Base-by-base conservation (phyloP, 768 basidiomycete genomes). In the Clitopilus passeckerianus region DNA sequence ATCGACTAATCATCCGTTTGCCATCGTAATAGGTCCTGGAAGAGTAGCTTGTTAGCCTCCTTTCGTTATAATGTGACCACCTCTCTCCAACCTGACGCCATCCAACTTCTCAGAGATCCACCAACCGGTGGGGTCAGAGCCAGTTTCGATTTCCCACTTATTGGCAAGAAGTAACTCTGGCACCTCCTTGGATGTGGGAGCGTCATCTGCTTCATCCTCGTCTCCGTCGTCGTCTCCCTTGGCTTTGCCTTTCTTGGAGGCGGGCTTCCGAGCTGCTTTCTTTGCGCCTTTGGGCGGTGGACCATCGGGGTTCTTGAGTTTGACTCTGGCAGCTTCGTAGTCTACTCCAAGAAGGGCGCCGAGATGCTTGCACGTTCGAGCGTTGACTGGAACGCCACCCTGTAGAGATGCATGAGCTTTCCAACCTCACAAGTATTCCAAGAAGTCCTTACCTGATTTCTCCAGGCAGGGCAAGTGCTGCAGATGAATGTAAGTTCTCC, bases 71-170 rank as follows among this genome's bases (percentile, higher is more conserved):
- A 7, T 7, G 27, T n/a, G n/a, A n/a, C n/a, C n/a, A 30, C 7
- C 4, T 30, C 7, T 7, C 3, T 60, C 77, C n/a, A 61, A 84
- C 83, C 84, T 72, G 34, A 86, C 83, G 58, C 84, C 84, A 67
- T 86, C 84, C 54, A 86, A 65, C 65, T 86, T 85, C 63, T 86
- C 84, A 2, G 81, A 83, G 30, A 84, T 77, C 81, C 81, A 84
- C 82, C 82, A 86, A 1, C 82, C 83, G 15, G 77, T 76, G 0
- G 83, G 83, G 64, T 86, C 84, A 18, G 72, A 71, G 0, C 82
- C 82, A 23, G 64, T 80, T 14, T 82, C 81, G 2, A 83, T 59
- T 56, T 85, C 82, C 83, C 82, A 85, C 56, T 83, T 83, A 61
- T 77, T 78, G 0, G 84, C 84, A 0, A 86, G 71, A 56, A 86